Percentiles rank a stretch among this genome's conserved stretches.
Conservation (phyloP, 2,329 filamentous ascomycete species). For the Ramichloridium luteum region DNA sequence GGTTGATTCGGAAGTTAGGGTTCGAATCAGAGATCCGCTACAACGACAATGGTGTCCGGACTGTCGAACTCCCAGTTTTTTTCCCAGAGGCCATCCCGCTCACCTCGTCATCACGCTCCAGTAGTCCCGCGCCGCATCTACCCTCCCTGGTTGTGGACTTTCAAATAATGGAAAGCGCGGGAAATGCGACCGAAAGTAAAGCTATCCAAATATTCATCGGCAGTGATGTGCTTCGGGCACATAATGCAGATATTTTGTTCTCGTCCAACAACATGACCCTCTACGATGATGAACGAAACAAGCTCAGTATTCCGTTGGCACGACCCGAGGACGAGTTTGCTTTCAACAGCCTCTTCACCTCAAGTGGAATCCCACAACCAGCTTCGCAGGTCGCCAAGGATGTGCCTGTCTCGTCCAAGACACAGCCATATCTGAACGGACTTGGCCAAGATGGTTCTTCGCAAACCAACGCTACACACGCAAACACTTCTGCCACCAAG, state of each 20-base stretch:
- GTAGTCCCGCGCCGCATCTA: constrained; percentile 63
- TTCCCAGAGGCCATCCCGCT: constrained; percentile 81
- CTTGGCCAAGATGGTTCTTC: constrained; percentile 20
- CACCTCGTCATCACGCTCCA: constrained; percentile 60
- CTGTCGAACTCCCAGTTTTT: constrained; percentile 70
- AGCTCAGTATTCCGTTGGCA: constrained; percentile 81
- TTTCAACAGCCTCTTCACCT: constrained; percentile 66
- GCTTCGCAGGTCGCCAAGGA: constrained; percentile 1
- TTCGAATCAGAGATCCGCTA: constrained; percentile 44
- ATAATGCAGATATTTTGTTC: constrained; percentile 83
- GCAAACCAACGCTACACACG: no score
- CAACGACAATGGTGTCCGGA: constrained; percentile 45
- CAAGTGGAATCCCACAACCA: constrained; percentile 20
- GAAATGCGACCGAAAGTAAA: constrained; percentile 38
- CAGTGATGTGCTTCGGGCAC: constrained; percentile 71
- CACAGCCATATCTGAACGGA: constrained; percentile 21
- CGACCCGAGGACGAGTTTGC: constrained; percentile 74
- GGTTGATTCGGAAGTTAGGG: constrained; percentile 62
- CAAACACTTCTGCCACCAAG: no score
- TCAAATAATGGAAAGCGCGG: constrained; percentile 50
- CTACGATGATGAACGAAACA: constrained; percentile 75
- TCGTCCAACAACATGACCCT: constrained; percentile 83
- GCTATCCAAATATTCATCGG: constrained; percentile 78
- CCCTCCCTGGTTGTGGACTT: constrained; percentile 74
- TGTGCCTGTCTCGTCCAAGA: constrained; percentile 43